Evolutionary conservation across 1,284 basidiomycete genomes (phyloP).

Genomic region (Sanghuangporus sanghuang): DNA sequence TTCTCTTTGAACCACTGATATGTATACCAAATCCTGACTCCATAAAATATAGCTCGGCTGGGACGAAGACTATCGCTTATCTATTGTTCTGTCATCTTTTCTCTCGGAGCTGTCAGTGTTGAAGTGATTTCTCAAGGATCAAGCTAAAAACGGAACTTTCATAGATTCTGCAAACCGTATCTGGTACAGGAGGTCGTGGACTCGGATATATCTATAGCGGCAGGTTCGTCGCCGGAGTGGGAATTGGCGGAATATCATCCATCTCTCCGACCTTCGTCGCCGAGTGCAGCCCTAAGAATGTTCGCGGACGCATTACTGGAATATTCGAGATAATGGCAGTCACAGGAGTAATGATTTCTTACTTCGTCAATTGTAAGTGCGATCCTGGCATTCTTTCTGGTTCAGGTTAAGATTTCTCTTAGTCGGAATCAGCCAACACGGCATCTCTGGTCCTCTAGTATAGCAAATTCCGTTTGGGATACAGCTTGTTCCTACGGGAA

Average conservation of each 20-base stretch:
- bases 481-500: constrained; percentile 72
- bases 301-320: constrained; percentile 59
- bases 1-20: neutral
- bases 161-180: constrained; percentile 51
- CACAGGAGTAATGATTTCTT: constrained; percentile 70
- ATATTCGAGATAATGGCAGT: constrained; percentile 82
- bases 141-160: constrained; percentile 19
- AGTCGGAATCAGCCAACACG: constrained; percentile 61
- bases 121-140: neutral
- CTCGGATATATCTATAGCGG: constrained; percentile 67
- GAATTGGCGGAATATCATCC: constrained; percentile 62
- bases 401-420: neutral
- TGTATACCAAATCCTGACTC: neutral
- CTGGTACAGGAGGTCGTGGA: constrained; percentile 46
- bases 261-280: constrained; percentile 74
- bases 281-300: constrained; percentile 74
- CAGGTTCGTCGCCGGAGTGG: constrained; percentile 64
- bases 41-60: constrained; percentile 36
- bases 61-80: constrained; percentile 55
- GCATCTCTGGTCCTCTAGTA: constrained; percentile 40
- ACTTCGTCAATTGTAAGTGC: constrained; percentile 67
- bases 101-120: constrained; percentile 55
- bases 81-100: constrained; percentile 59
- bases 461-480: constrained; percentile 76
- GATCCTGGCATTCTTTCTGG: neutral